Evolutionary conservation across 169 alveolate species (phyloP), one percentile per base, ranked within the genome.

Genomic region (Plasmodium chabaudi): DNA sequence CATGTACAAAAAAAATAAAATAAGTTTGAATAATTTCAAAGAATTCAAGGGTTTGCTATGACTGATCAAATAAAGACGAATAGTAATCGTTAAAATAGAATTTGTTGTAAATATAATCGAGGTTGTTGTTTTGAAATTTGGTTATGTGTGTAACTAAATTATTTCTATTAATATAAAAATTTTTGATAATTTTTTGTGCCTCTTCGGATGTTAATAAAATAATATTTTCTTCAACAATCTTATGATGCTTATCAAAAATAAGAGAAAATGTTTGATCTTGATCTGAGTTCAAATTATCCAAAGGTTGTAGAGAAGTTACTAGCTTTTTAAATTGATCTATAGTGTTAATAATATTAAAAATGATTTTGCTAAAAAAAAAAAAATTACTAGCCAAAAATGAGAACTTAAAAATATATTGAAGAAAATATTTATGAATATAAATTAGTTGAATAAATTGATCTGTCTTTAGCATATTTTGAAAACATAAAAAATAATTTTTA

Each of bases 21-120:
- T 34, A 34, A 34, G 5, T 5, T 34, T 4, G 7, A 34, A 34
- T 34, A 34, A 34, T 0, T 34, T 34, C 7, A 34, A 34, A 34
- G 42, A 34, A 34, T 34, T 34, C 42, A 34, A 34, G 7, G 7
- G 42, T 3, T 34, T 34, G 0, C 5, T 34, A 34, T 34, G 42
- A 34, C 0, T 34, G 67, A 9, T 67, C 57, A 46, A 63, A 23
- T 5, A 75, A 9, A 15, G 17, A 17, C 25, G 69, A 19, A 42
- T 75, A 75, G 15, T 63, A 75, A 12, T 55, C 72, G 27, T 75
- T 75, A 56, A 75, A 75, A 44, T 63, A 75, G 23, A 75, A 61
- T 7, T 12, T 47, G 49, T 47, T 49, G 46, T 75, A 75, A 21
- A 75, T 63, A 56, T 57, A 63, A n/a, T 27, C 55, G 0, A 75